Conservation (phyloP, 805 yeast species). For the Wickerhamomyces rabaulensis region DNA sequence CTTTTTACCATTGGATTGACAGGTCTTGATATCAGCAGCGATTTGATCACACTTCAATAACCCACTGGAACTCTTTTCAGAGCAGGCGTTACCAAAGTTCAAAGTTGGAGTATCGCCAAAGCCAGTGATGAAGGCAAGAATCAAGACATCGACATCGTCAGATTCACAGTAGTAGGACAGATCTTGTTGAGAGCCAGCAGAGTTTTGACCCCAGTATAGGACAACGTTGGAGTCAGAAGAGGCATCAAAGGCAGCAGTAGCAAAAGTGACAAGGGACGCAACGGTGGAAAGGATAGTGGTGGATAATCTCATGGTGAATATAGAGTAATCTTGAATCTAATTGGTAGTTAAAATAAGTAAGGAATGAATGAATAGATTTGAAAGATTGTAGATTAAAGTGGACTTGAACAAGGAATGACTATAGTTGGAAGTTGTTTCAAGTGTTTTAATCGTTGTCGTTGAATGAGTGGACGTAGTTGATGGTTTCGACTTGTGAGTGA, state of each 20-base stretch:
- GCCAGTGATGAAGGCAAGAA: constrained; percentile 62
- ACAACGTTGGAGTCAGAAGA: constrained; percentile 56
- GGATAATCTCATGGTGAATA: constrained; percentile 5
- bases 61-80: constrained; percentile 31
- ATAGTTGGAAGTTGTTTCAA: not conserved
- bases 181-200: constrained; percentile 52
- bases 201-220: constrained; percentile 86
- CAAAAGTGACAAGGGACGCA: constrained; percentile 6
- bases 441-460: not conserved
- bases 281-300: constrained; percentile 8
- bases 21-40: constrained; percentile 67
- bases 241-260: constrained; percentile 27
- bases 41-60: constrained; percentile 47
- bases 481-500: not conserved
- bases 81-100: constrained; percentile 55
- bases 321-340: not conserved
- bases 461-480: not conserved
- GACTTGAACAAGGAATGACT: constrained; percentile 1
- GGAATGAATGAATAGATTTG: not conserved
- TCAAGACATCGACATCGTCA: constrained; percentile 62
- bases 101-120: constrained; percentile 39
- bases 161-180: constrained; percentile 57
- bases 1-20: constrained; percentile 78
- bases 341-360: not conserved
- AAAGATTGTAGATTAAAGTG: not conserved